Conservation (phyloP, 345 rosid genomes). For the Boechera stricta region DNA sequence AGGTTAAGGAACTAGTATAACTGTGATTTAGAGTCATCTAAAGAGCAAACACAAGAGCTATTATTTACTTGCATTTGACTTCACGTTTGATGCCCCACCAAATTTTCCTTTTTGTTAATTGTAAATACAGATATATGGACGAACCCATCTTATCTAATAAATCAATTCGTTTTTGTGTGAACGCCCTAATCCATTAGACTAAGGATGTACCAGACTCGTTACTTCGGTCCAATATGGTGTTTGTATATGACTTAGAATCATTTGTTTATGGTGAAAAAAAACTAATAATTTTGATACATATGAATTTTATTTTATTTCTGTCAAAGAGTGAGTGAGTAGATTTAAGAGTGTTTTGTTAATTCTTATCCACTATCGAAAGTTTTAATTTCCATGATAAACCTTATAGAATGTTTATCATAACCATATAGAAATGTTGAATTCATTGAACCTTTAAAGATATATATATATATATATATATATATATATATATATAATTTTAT, state of each 20-base stretch:
- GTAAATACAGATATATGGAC: background rate
- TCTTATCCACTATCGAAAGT: constrained; percentile 1
- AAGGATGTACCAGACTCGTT: no score
- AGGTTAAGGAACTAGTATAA: background rate
- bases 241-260: no score
- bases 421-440: constrained; percentile 19
- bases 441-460: constrained; percentile 22
- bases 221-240: no score
- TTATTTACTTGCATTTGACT: background rate
- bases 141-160: background rate
- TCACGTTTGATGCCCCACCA: background rate
- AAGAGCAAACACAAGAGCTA: background rate
- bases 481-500: background rate
- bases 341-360: background rate
- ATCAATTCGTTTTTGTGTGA: background rate
- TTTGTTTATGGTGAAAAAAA: no score
- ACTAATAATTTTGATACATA: no score
- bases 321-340: background rate
- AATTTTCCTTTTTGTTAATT: background rate
- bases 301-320: no score
- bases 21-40: background rate
- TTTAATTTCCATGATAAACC: background rate
- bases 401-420: background rate
- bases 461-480: background rate
- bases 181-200: no score